These are phyloP conservation scores for Fusarium subtropicale DNA, from an alignment of 2,329 filamentous ascomycete genomes.

Conservation along the genomic window DNA sequence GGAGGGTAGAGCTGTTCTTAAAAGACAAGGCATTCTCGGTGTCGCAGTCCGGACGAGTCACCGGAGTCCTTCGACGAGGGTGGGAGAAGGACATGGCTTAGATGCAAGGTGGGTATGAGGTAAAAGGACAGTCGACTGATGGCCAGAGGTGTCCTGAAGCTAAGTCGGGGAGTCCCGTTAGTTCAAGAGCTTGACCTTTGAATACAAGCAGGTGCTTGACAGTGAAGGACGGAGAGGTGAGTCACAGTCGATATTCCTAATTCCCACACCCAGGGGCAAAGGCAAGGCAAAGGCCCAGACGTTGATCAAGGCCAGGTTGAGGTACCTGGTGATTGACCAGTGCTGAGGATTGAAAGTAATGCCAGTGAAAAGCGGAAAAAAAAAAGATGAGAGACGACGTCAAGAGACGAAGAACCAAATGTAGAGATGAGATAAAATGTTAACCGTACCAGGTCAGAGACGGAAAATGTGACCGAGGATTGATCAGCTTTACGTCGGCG, in stretches of 20 bases:
- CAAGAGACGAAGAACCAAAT: slow-evolving; percentile 20
- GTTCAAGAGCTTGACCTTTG: slow-evolving; percentile 44
- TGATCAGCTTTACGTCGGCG: slow-evolving; percentile 31
- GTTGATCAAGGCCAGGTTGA: slow-evolving; percentile 39
- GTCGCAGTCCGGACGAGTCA: slow-evolving; percentile 54
- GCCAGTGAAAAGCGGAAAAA: slow-evolving; percentile 8
- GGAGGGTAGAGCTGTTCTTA: slow-evolving; percentile 62
- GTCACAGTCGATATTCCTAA: slow-evolving; percentile 50
- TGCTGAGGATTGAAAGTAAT: slow-evolving; percentile 26
- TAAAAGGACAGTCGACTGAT: slow-evolving; percentile 46
- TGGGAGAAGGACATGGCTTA: slow-evolving; percentile 63
- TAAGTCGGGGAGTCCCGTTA: slow-evolving; percentile 48
- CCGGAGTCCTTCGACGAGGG: slow-evolving; percentile 60
- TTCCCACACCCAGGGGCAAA: slow-evolving; percentile 43
- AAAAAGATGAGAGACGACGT: slow-evolving; percentile 18
- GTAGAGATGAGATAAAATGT: slow-evolving; percentile 36
- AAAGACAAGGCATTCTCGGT: slow-evolving; percentile 50
- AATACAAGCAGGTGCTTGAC: slow-evolving; percentile 43
- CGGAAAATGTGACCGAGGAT: slow-evolving; percentile 31
- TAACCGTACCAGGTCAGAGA: slow-evolving; percentile 42
- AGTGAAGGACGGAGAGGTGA: slow-evolving; percentile 48
- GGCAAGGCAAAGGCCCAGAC: slow-evolving; percentile 25
- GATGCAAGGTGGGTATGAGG: slow-evolving; percentile 48
- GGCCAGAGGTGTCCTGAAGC: slow-evolving; percentile 51
- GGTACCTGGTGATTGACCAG: slow-evolving; percentile 40